Conservation (phyloP, 2,329 filamentous ascomycete species). For the Pseudogymnoascus sp. region DNA sequence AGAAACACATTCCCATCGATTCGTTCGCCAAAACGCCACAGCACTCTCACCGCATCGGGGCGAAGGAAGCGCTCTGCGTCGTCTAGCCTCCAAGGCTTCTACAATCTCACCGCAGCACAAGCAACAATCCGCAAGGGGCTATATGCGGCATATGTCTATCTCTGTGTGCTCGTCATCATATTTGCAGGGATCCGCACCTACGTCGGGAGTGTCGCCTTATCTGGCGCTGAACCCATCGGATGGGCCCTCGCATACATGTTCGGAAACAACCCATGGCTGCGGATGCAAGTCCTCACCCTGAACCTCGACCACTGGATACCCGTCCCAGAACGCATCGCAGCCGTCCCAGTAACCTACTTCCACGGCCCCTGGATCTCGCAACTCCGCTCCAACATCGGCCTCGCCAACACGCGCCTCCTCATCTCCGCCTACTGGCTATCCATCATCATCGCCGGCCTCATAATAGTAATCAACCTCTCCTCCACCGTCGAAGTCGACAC, state of each 20-base stretch:
- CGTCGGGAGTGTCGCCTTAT: slow-evolving; percentile 59
- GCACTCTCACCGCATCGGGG: slow-evolving; percentile 48
- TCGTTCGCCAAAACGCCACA: not conserved
- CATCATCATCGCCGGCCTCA: slow-evolving; percentile 64
- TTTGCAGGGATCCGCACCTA: slow-evolving; percentile 65
- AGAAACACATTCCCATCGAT: slow-evolving; percentile 1
- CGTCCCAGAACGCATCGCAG: slow-evolving; percentile 43
- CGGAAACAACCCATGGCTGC: slow-evolving; percentile 66
- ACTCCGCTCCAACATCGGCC: slow-evolving; percentile 59
- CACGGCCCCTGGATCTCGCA: slow-evolving; percentile 55
- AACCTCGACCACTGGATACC: slow-evolving; percentile 70
- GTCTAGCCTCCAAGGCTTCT: slow-evolving; percentile 61
- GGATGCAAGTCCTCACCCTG: slow-evolving; percentile 61
- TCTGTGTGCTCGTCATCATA: slow-evolving; percentile 57
- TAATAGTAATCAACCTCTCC: slow-evolving; percentile 67
- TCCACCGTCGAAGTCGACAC: slow-evolving; percentile 87
- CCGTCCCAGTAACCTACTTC: not conserved
- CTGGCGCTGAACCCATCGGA: slow-evolving; percentile 72
- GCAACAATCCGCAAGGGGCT: slow-evolving; percentile 71
- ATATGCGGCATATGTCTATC: slow-evolving; percentile 75
- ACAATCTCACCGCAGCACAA: slow-evolving; percentile 72
- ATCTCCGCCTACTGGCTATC: slow-evolving; percentile 66
- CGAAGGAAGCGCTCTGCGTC: slow-evolving; percentile 60
- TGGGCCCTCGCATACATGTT: slow-evolving; percentile 90
- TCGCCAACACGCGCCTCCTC: slow-evolving; percentile 73